phyloP scores from a whole-genome alignment of 306 rosid genomes.

The Castanea crenata region DNA sequence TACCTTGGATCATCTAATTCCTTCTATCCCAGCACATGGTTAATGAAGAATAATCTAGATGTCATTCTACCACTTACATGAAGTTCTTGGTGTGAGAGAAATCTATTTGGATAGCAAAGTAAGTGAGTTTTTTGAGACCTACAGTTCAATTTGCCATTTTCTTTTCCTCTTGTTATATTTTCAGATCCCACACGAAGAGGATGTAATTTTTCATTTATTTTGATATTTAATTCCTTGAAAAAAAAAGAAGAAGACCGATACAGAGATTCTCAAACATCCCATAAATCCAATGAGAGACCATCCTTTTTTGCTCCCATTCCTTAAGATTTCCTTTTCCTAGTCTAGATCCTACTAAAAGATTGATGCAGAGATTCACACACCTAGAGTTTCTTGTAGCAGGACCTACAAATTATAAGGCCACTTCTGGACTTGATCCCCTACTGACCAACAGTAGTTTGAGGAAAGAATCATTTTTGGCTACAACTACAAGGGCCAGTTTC shows the following conservation, averaged over 20 bases:
- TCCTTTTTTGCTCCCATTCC: no score
- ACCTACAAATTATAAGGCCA: background rate
- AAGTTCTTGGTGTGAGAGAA: constrained; percentile 27
- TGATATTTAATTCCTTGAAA: background rate
- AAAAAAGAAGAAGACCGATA: background rate
- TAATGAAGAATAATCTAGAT: constrained; percentile 53
- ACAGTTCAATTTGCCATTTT: constrained; percentile 4
- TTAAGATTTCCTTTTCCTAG: no score
- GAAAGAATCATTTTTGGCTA: background rate
- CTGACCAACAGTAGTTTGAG: background rate
- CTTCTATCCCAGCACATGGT: constrained; percentile 64
- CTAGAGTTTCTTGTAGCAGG: background rate
- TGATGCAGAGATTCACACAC: no score
- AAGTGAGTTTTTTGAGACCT: background rate
- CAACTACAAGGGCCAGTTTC: background rate
- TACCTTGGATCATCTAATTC: constrained; percentile 41
- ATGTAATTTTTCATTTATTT: background rate
- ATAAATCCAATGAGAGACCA: no score
- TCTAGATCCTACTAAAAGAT: no score
- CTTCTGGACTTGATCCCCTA: background rate
- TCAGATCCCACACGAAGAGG: background rate
- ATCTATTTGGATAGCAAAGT: constrained; percentile 22
- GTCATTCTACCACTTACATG: constrained; percentile 43
- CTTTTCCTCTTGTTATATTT: background rate
- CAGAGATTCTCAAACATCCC: background rate